Evolutionary conservation across 306 rosid species (phyloP).

Genomic region (Lotus japonicus): DNA sequence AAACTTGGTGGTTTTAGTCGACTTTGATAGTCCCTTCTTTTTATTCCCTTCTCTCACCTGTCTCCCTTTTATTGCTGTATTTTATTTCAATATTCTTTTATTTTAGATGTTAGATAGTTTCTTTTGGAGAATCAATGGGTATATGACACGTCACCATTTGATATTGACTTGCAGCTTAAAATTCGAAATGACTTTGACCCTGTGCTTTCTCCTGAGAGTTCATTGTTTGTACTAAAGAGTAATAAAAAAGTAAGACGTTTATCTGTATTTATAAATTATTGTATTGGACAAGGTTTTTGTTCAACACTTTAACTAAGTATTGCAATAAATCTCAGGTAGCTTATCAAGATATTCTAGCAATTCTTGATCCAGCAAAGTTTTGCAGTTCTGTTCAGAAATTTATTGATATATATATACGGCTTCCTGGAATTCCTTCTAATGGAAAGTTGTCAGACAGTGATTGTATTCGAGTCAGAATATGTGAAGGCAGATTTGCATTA

Average conservation of each 20-base stretch:
- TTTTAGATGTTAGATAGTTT: not conserved
- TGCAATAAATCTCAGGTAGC: conserved; percentile 57
- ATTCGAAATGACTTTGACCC: conserved; percentile 99
- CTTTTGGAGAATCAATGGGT: conserved; percentile 13
- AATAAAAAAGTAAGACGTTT: conserved; percentile 68
- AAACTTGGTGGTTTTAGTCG: conserved; percentile 18
- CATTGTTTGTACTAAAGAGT: conserved; percentile 92
- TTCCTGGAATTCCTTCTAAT: conserved; percentile 84
- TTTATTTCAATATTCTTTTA: not conserved
- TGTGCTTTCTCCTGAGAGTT: conserved; percentile 97
- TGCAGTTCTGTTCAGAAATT: conserved; percentile 96
- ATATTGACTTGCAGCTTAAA: conserved; percentile 69
- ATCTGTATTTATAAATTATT: not conserved
- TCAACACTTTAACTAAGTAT: conserved; percentile 20
- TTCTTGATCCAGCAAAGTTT: conserved; percentile 86
- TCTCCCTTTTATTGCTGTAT: conserved; percentile 13
- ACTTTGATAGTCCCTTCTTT: not conserved
- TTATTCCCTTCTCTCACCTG: not conserved
- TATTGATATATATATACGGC: conserved; percentile 86
- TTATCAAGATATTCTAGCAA: conserved; percentile 81
- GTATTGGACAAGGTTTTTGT: conserved; percentile 11
- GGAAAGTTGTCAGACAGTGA: conserved; percentile 90
- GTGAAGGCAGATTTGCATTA: conserved; percentile 98
- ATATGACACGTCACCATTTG: not conserved
- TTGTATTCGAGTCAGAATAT: conserved; percentile 92